phyloP scores from a whole-genome alignment of 2,329 filamentous ascomycete species.

The Alternaria infectoria region DNA sequence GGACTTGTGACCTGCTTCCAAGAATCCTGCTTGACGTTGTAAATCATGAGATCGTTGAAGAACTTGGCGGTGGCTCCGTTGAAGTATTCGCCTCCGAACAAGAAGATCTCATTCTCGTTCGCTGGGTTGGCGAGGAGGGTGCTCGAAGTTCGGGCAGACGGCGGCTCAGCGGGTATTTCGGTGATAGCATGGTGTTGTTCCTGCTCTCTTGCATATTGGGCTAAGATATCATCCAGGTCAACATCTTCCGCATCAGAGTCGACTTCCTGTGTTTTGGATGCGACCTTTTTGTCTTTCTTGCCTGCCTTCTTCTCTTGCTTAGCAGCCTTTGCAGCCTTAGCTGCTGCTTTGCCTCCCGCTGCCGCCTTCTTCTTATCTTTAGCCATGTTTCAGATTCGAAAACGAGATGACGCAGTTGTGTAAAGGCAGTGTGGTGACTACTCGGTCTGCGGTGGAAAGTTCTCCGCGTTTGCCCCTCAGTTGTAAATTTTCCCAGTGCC shows the following conservation, averaged over 20 bases:
- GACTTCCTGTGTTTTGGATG: conserved; percentile 72
- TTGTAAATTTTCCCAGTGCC: conserved; percentile 24
- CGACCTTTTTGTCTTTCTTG: conserved; percentile 79
- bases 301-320: conserved; percentile 86
- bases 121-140: conserved; percentile 84
- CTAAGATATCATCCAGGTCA: conserved; percentile 90
- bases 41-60: conserved; percentile 71
- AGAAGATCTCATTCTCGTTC: conserved; percentile 83
- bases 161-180: conserved; percentile 75
- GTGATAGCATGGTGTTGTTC: conserved; percentile 94
- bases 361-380: conserved; percentile 62
- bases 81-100: conserved; percentile 96
- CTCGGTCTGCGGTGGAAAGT: not conserved
- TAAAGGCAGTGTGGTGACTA: not conserved
- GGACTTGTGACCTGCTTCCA: conserved; percentile 91
- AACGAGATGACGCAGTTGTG: not conserved
- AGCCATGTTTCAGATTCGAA: conserved; percentile 48
- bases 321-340: conserved; percentile 61
- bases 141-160: conserved; percentile 77
- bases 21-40: conserved; percentile 81
- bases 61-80: conserved; percentile 84
- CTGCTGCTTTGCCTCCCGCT: conserved; percentile 52
- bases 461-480: conserved; percentile 23
- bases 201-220: conserved; percentile 89
- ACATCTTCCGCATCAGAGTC: conserved; percentile 92